Evolutionary conservation across 129 eudicot genomes (phyloP).

Genomic region (Arctium lappa): DNA sequence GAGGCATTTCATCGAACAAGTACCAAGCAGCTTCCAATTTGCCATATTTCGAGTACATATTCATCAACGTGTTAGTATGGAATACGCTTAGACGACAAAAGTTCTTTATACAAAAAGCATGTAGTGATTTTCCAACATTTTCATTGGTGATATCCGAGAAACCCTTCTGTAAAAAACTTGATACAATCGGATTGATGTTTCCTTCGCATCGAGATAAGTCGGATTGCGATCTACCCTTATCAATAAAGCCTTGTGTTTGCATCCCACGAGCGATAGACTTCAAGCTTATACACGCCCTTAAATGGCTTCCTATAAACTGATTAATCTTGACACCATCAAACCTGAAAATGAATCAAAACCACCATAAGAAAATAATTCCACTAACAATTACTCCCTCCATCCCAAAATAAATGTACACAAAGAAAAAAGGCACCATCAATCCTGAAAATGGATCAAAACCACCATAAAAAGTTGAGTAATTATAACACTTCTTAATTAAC

Average conservation of each 20-base stretch:
- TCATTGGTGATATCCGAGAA: constrained; percentile 54
- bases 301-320: constrained; percentile 49
- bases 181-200: constrained; percentile 32
- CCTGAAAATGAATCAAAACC: constrained; percentile 39
- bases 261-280: constrained; percentile 25
- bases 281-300: constrained; percentile 42
- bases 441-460: background rate
- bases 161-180: constrained; percentile 55
- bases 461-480: too few species aligned
- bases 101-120: constrained; percentile 43
- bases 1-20: constrained; percentile 74
- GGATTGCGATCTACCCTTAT: constrained; percentile 42
- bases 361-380: background rate
- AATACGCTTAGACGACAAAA: constrained; percentile 34
- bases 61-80: constrained; percentile 62
- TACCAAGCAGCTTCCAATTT: constrained; percentile 36
- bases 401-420: background rate
- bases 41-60: constrained; percentile 56
- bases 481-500: too few species aligned
- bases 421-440: background rate
- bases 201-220: constrained; percentile 23
- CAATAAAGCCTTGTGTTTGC: constrained; percentile 52
- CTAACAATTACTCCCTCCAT: background rate
- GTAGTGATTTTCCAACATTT: constrained; percentile 50
- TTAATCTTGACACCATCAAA: constrained; percentile 85